Conservation (phyloP, 305 asterid genomes). For the Fraxinus floribunda region DNA sequence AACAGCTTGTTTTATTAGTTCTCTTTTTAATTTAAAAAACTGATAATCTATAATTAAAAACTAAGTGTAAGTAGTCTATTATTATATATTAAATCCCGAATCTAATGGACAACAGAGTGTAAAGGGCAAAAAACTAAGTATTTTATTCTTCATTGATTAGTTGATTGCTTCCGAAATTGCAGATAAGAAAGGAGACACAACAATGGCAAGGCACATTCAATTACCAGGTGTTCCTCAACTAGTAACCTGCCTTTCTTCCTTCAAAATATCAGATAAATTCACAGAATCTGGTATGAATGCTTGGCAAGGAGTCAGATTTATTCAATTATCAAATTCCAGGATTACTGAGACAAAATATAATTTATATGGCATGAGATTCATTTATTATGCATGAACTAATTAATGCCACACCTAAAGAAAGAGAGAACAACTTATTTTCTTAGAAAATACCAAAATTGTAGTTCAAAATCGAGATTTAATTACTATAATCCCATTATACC, state of each 20-base stretch:
- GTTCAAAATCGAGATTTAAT: not conserved
- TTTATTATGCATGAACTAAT: not conserved
- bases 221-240: conserved; percentile 11
- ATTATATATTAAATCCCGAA: not conserved
- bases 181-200: not conserved
- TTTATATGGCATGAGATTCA: not conserved
- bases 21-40: not conserved
- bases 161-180: not conserved
- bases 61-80: not conserved
- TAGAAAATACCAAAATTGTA: not conserved
- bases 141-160: not conserved
- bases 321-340: conserved; percentile 15
- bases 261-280: conserved; percentile 1
- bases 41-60: not conserved
- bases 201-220: not conserved
- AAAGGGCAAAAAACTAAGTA: not conserved
- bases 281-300: not conserved
- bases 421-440: not conserved
- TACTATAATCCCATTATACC: not conserved
- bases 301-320: not conserved
- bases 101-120: not conserved
- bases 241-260: conserved; percentile 2
- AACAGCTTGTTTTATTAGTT: not conserved
- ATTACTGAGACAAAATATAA: conserved; percentile 8
- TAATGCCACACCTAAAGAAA: not conserved